Conservation (phyloP, 2,329 filamentous ascomycete genomes). For the Teratosphaeria pseudoeucalypti region DNA sequence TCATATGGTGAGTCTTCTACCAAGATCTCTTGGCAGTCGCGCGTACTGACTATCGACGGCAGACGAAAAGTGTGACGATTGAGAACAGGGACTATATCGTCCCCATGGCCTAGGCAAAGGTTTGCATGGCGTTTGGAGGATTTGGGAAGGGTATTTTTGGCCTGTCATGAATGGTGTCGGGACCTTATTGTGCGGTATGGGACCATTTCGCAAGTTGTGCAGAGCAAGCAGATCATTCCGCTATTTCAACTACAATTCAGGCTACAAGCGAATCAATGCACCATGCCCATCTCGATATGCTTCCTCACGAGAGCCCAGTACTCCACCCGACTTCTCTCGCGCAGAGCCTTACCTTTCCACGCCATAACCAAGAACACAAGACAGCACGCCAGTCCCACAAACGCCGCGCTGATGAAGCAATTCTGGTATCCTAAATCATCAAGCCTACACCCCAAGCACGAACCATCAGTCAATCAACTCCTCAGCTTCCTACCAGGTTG, state of each 20-base stretch:
- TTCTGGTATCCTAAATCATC: slow-evolving; percentile 32
- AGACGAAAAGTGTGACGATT: slow-evolving; percentile 45
- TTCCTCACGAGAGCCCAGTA: slow-evolving; percentile 9
- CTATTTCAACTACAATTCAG: background rate
- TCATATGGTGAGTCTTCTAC: slow-evolving; percentile 57
- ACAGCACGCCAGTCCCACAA: slow-evolving; percentile 32
- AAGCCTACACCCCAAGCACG: slow-evolving; percentile 19
- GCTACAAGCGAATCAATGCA: slow-evolving; percentile 4
- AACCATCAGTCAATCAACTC: slow-evolving; percentile 6
- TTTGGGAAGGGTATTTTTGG: background rate
- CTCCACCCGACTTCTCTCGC: slow-evolving; percentile 3
- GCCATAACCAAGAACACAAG: slow-evolving; percentile 16
- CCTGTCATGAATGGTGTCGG: background rate
- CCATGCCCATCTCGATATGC: slow-evolving; percentile 14
- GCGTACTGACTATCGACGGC: slow-evolving; percentile 1
- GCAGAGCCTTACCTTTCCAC: slow-evolving; percentile 4
- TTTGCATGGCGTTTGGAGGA: background rate
- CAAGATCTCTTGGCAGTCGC: background rate
- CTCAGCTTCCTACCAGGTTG: background rate
- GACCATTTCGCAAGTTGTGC: background rate
- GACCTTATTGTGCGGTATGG: background rate
- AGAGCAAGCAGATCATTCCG: background rate
- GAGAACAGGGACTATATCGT: slow-evolving; percentile 40
- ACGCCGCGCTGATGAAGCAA: slow-evolving; percentile 34
- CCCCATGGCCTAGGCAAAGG: background rate